Conservation (phyloP, 2,329 filamentous ascomycete genomes). For the Sphaerulina vaccinii region DNA sequence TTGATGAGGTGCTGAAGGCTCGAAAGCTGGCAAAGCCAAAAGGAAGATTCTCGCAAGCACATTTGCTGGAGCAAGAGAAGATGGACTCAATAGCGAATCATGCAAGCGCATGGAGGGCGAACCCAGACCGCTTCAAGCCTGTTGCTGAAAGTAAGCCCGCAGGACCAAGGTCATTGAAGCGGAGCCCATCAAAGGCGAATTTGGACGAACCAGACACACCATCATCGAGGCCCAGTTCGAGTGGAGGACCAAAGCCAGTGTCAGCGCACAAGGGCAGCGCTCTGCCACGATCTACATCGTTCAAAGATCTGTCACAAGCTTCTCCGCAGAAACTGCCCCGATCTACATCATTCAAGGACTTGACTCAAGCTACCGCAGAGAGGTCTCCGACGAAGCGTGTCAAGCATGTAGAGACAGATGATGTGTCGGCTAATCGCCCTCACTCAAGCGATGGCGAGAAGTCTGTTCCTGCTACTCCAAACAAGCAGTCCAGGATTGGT, state of each 20-base stretch:
- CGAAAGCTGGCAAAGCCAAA: constrained; percentile 79
- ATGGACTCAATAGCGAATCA: constrained; percentile 95
- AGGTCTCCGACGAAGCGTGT: constrained; percentile 62
- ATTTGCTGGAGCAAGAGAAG: constrained; percentile 89
- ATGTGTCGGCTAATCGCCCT: constrained; percentile 65
- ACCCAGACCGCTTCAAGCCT: constrained; percentile 12
- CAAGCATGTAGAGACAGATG: constrained; percentile 60
- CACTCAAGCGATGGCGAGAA: constrained; percentile 49
- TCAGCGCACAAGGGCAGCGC: constrained; percentile 25
- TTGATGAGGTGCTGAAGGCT: constrained; percentile 39
- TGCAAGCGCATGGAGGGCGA: constrained; percentile 68
- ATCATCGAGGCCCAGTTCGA: constrained; percentile 20
- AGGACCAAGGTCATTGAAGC: constrained; percentile 50
- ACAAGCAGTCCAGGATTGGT: constrained; percentile 41
- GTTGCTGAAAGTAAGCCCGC: constrained; percentile 8
- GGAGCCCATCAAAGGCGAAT: constrained; percentile 59
- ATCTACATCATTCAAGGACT: constrained; percentile 25
- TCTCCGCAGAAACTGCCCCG: constrained; percentile 20
- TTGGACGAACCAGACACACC: constrained; percentile 49
- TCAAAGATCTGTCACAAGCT: constrained; percentile 20
- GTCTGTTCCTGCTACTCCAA: constrained; percentile 42
- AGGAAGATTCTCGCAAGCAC: constrained; percentile 79
- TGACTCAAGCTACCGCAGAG: constrained; percentile 30
- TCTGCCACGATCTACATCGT: constrained; percentile 30
- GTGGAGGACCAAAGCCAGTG: constrained; percentile 23